A percentile compares a stretch with the other conserved stretches of the same genome.
phyloP scores from a whole-genome alignment of 176 grass and related monocot genomes.

The Bromus sterilis region DNA sequence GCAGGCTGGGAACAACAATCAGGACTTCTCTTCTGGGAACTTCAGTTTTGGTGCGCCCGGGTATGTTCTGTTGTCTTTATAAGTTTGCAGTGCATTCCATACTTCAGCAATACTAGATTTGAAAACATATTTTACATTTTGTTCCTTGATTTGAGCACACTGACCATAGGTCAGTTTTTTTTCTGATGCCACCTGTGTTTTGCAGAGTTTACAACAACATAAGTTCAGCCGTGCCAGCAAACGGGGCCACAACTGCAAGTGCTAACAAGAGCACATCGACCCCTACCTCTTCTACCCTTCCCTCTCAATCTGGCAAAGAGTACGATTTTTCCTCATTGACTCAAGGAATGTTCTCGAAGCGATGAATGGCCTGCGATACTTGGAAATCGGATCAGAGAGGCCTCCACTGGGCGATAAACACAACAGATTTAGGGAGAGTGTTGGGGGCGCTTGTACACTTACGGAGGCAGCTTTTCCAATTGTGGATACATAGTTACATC shows the following conservation, averaged over 20 bases:
- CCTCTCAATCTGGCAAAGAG: constrained; percentile 61
- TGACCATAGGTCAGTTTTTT: not conserved
- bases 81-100: not conserved
- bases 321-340: constrained; percentile 95
- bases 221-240: constrained; percentile 28
- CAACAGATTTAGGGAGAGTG: constrained; percentile 4
- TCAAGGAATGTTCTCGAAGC: constrained; percentile 74
- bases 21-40: constrained; percentile 41
- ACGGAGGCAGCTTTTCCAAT: constrained; percentile 27
- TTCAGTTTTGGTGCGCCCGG: constrained; percentile 53
- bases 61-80: constrained; percentile 30
- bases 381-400: not conserved
- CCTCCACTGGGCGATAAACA: not conserved
- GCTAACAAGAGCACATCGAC: constrained; percentile 34
- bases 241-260: constrained; percentile 27
- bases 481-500: constrained; percentile 29
- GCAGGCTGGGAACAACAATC: constrained; percentile 41
- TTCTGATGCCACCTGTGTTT: not conserved
- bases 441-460: constrained; percentile 8
- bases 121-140: not conserved
- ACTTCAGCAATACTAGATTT: not conserved
- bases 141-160: not conserved
- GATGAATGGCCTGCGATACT: constrained; percentile 32
- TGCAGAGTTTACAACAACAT: constrained; percentile 45
- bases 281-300: constrained; percentile 33